Base-by-base conservation (phyloP, 208 protist genomes). In the Tritrichomonas foetus region DNA sequence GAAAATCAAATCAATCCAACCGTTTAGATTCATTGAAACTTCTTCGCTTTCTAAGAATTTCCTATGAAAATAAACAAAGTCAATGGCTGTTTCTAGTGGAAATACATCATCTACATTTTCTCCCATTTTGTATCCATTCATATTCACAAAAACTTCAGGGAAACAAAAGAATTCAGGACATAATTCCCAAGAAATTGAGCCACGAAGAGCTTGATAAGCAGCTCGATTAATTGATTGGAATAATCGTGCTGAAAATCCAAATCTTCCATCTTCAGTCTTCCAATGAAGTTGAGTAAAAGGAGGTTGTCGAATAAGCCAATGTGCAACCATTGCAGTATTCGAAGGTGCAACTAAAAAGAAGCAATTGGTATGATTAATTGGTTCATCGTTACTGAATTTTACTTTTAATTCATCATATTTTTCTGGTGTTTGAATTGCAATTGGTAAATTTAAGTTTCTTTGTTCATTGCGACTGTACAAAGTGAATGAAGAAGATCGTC, bases 291-390 rank as follows among this genome's bases (percentile, higher is more conserved):
- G 8, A 20, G 78, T 89, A 27, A 89, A 89, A 11, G 78, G 78
- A n/a, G 33, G n/a, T 2, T 44, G 22, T 11, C 78, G 39, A 53
- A 89, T 3, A 9, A 89, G 41, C 41, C 47, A 89, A 57, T 89
- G 78, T 20, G 78, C 41, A 57, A 89, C 47, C 53, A 89, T 89
- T 53, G 78, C 44, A 27, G 78, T 25, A 39, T 57, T 89, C 1
- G 78, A 89, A 39, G 78, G 78, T 13, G 78, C 13, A 8, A 33
- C 25, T 16, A 89, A 39, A 57, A 53, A 89, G 0, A 89, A 20
- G 30, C 25, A 61, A 57, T 36, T 89, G 16, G 3, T 41, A n/a
- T 53, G 16, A n/a, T 57, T 36, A 1, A 97, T 94, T 75, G 95
- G 94, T 5, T 36, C 14, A 27, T 89, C 33, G 30, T 57, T 33